Conservation (phyloP, 805 yeast species). For the Candida methanosorbosa region DNA sequence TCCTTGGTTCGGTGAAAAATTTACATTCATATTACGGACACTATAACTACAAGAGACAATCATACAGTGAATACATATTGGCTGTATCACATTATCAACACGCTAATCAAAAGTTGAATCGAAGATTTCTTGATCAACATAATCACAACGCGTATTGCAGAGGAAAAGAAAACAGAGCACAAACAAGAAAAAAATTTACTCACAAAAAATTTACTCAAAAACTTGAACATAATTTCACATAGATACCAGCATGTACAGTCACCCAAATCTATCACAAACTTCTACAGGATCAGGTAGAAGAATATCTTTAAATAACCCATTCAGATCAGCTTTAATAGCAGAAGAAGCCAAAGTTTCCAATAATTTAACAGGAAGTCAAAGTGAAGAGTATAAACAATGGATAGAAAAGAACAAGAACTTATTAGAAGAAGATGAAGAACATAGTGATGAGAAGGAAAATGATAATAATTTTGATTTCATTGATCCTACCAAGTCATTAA, state of each 20-base stretch:
- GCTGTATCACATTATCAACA: too few relatives aligned
- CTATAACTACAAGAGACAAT: too few relatives aligned
- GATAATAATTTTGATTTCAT: constrained; percentile 24
- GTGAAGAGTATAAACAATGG: constrained; percentile 50
- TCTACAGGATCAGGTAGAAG: constrained; percentile 33
- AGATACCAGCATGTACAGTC: constrained; percentile 23
- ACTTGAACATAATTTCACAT: too few relatives aligned
- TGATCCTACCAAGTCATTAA: constrained; percentile 15
- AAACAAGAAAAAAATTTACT: too few relatives aligned
- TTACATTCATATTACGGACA: too few relatives aligned
- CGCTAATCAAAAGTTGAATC: too few relatives aligned
- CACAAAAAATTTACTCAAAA: too few relatives aligned
- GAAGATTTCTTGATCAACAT: too few relatives aligned
- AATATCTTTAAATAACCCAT: constrained; percentile 66
- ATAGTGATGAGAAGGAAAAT: constrained; percentile 32
- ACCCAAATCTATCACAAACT: constrained; percentile 21
- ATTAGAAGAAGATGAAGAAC: constrained; percentile 24
- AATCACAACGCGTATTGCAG: too few relatives aligned
- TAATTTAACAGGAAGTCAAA: constrained; percentile 6
- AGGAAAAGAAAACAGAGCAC: too few relatives aligned
- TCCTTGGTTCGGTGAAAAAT: too few relatives aligned
- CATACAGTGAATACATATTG: too few relatives aligned
- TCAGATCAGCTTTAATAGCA: constrained; percentile 38
- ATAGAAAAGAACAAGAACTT: constrained; percentile 30
- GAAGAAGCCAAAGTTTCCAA: constrained; percentile 16